Base-by-base conservation (phyloP, 1,139 yeast genomes). In the Geotrichum cucujoidarum region DNA sequence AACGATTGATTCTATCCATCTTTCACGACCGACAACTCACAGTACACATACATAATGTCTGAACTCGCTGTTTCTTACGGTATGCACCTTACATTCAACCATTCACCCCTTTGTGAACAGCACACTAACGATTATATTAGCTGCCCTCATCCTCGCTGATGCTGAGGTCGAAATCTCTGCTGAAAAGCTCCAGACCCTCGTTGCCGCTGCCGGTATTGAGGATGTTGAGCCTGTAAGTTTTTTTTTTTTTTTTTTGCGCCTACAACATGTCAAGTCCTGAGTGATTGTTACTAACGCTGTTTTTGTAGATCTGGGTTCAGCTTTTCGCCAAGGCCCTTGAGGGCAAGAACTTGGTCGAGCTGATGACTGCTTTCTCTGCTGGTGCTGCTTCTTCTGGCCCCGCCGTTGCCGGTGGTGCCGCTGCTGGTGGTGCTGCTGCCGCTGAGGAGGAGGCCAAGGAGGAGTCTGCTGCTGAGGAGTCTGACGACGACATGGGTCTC, bases 81-180 rank as follows among this genome's bases (percentile, higher is more conserved):
- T 46, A 46, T 11, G 49, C 22, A 5, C 6, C 16, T n/a, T 5
- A 5, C 21, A 18, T n/a, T 37, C 32, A 24, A 21, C n/a, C n/a
- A 8, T 34, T 34, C 29, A 21, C 14, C 5, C 24, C 29, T 37
- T 37, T n/a, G n/a, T n/a, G n/a, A n/a, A n/a, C n/a, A n/a, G n/a
- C n/a, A n/a, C n/a, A n/a, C 14, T 40, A n/a, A 29, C 29, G n/a
- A 17, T 18, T 32, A 4, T 39, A 41, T 2, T 45, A 59, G 97
- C 97, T 73, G 94, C 98, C 72, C 85, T 90, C 76, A 89, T 90
- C 80, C 81, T 90, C 76, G 96, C 97, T 64, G 97, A 90, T 75
- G 87, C 96, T 67, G 97, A 89, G 70, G 78, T 88, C 71, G 97
- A 88, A 75, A 80, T 90, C 82, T 74, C 97, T 67, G 72, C 96